These are phyloP conservation scores for Alternaria novae-zelandiae DNA, from an alignment of 2,329 filamentous ascomycete genomes.

Conservation along the genomic window DNA sequence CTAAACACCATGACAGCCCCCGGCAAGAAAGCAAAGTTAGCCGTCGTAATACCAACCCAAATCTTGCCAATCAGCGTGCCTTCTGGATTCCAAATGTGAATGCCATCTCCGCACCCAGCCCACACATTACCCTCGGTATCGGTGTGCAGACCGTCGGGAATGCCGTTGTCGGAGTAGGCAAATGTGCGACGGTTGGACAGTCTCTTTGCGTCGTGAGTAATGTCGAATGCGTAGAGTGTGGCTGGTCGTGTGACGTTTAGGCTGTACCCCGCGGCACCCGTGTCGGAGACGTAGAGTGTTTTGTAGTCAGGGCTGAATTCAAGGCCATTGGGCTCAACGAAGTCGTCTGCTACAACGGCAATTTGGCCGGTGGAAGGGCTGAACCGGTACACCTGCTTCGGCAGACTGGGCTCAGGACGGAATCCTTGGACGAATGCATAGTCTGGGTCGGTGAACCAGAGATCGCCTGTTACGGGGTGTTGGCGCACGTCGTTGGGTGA, in stretches of 20 bases:
- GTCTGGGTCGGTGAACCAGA: slow-evolving; percentile 59
- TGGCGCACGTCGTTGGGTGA: slow-evolving; percentile 52
- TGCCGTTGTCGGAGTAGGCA: slow-evolving; percentile 60
- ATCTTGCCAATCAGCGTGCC: slow-evolving; percentile 65
- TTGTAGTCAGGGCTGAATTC: slow-evolving; percentile 53
- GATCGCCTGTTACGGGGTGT: slow-evolving; percentile 52
- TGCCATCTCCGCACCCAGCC: slow-evolving; percentile 61
- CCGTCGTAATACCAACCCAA: slow-evolving; percentile 53
- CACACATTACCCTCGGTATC: slow-evolving; percentile 64
- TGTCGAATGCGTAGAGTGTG: slow-evolving; percentile 53
- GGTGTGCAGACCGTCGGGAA: slow-evolving; percentile 66
- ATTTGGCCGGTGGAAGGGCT: slow-evolving; percentile 50
- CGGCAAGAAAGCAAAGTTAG: slow-evolving; percentile 48
- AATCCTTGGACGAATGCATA: slow-evolving; percentile 43
- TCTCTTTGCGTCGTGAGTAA: slow-evolving; percentile 46
- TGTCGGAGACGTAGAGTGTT: slow-evolving; percentile 56
- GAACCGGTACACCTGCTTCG: slow-evolving; percentile 53
- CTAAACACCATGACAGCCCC: slow-evolving; percentile 44
- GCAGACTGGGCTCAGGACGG: slow-evolving; percentile 39
- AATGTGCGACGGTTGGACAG: slow-evolving; percentile 56
- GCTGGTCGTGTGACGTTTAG: slow-evolving; percentile 49
- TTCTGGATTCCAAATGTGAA: slow-evolving; percentile 60
- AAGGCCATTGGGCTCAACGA: slow-evolving; percentile 55
- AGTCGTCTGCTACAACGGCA: slow-evolving; percentile 50
- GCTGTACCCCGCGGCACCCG: slow-evolving; percentile 50